These are phyloP conservation scores for Effrenium voratum DNA, from an alignment of 73 alveolate genomes.

Conservation along the genomic window DNA sequence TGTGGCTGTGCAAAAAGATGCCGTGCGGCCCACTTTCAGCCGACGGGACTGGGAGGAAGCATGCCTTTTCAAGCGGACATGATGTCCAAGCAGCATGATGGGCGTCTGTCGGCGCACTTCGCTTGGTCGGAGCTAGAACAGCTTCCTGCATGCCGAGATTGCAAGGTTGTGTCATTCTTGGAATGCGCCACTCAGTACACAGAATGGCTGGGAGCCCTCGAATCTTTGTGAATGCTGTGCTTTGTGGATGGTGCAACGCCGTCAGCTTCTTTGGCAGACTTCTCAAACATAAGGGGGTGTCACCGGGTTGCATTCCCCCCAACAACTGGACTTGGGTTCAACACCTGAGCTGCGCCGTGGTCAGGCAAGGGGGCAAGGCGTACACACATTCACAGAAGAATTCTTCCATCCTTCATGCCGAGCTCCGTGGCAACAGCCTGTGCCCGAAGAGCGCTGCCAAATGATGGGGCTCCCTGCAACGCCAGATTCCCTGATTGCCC, in stretches of 20 bases:
- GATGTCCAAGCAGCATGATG: too few relatives aligned
- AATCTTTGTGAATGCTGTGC: not conserved
- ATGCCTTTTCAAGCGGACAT: too few relatives aligned
- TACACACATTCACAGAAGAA: slow-evolving; percentile 27
- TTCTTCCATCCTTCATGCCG: slow-evolving; percentile 26
- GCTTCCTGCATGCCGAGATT: too few relatives aligned
- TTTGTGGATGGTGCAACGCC: slow-evolving; percentile 30
- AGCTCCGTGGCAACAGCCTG: not conserved
- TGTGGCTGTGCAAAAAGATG: too few relatives aligned
- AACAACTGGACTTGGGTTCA: not conserved
- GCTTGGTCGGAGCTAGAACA: too few relatives aligned
- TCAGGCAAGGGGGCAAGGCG: not conserved
- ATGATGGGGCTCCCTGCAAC: not conserved
- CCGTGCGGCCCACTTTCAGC: too few relatives aligned
- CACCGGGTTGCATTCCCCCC: not conserved
- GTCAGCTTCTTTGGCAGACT: not conserved
- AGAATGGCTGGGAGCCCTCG: not conserved
- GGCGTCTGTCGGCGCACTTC: too few relatives aligned
- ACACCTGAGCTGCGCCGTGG: not conserved
- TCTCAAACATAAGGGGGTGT: not conserved
- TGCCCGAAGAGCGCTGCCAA: not conserved
- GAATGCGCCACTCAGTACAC: too few relatives aligned
- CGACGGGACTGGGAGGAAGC: too few relatives aligned
- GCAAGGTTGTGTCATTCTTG: too few relatives aligned
- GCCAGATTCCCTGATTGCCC: not conserved